These are phyloP conservation scores for Primulina huaijiensis DNA, from an alignment of 257 asterid genomes.

Conservation along the genomic window DNA sequence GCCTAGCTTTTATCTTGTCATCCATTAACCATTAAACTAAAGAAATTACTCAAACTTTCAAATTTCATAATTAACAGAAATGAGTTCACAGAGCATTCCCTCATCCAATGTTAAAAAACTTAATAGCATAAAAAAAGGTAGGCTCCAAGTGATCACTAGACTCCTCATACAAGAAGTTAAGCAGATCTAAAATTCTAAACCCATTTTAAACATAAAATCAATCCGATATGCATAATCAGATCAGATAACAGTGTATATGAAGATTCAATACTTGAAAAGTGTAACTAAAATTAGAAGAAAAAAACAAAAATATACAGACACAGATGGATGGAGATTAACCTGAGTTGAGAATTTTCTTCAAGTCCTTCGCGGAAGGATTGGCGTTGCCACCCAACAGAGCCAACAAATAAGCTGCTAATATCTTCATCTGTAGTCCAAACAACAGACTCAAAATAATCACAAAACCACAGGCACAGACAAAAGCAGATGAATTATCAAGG, in stretches of 20 bases:
- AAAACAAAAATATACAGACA: neutral
- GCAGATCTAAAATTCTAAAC: neutral
- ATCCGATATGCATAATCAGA: neutral
- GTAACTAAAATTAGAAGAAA: neutral
- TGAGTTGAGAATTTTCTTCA: slow-evolving; percentile 38
- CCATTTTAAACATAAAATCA: neutral
- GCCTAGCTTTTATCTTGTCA: too few species aligned
- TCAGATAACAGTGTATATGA: neutral
- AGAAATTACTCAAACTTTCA: too few species aligned
- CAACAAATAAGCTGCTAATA: slow-evolving; percentile 49
- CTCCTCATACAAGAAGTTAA: neutral
- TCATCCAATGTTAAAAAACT: neutral
- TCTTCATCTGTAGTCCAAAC: slow-evolving; percentile 36
- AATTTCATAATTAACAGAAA: too few species aligned
- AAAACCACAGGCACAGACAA: neutral
- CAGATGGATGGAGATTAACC: slow-evolving; percentile 23
- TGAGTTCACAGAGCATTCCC: neutral
- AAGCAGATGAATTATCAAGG: neutral
- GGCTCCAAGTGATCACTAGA: neutral
- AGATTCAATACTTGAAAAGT: neutral
- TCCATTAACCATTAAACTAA: too few species aligned
- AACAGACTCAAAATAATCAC: neutral
- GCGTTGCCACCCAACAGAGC: slow-evolving; percentile 56
- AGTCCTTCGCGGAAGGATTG: slow-evolving; percentile 41
- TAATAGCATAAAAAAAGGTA: too few species aligned